phyloP scores from a whole-genome alignment of 176 grass and related monocot genomes.

The Zoysia pacifica region DNA sequence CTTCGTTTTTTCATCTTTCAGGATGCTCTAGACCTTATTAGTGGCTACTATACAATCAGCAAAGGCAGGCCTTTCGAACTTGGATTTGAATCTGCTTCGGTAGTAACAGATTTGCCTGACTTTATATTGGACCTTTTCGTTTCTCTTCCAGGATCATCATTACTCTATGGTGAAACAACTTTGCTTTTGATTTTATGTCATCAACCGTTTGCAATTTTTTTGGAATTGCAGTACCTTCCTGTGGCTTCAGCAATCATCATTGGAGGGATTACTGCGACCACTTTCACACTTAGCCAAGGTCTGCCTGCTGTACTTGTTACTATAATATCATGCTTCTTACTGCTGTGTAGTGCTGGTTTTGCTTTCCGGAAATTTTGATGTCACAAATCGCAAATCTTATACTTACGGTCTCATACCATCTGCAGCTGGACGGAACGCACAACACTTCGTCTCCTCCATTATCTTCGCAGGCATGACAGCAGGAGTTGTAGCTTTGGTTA shows the following conservation, averaged over 20 bases:
- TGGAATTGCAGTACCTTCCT: conserved; percentile 72
- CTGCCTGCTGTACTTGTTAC: background rate
- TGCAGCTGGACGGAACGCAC: conserved; percentile 58
- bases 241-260: conserved; percentile 80
- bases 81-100: conserved; percentile 72
- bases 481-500: conserved; percentile 80
- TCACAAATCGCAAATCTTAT: background rate
- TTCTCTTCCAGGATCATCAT: background rate
- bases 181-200: background rate
- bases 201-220: conserved; percentile 12
- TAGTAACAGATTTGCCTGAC: conserved; percentile 45
- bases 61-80: conserved; percentile 65
- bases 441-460: conserved; percentile 64
- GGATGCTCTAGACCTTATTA: conserved; percentile 96
- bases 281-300: conserved; percentile 95
- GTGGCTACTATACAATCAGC: conserved; percentile 73
- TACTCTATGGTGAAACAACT: background rate
- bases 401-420: conserved; percentile 14
- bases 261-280: conserved; percentile 85
- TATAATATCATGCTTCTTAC: background rate
- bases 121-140: conserved; percentile 7
- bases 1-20: conserved; percentile 53
- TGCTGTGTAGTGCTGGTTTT: background rate
- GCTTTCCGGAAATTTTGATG: background rate
- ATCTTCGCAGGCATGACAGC: conserved; percentile 71